Percentiles rank a stretch among this genome's conserved stretches.
These are phyloP conservation scores for Phytomonas sp. DNA, from an alignment of 208 protist genomes.

Conservation along the genomic window DNA sequence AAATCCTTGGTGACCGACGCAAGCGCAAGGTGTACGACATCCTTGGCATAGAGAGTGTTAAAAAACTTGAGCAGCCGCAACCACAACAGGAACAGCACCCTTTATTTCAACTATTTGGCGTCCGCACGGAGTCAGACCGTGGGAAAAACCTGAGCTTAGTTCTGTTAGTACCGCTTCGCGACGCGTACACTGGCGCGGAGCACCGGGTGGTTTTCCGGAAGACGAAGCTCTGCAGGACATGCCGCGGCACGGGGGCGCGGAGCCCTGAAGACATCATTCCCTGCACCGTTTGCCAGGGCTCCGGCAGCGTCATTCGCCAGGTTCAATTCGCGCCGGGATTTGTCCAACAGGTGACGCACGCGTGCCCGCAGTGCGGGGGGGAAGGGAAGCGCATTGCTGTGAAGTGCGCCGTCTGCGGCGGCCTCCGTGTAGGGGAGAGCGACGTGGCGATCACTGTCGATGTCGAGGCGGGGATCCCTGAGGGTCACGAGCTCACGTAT, in stretches of 20 bases:
- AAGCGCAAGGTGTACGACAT: slow-evolving; percentile 92
- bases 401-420: slow-evolving; percentile 12
- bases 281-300: slow-evolving; percentile 61
- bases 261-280: slow-evolving; percentile 19
- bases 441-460: slow-evolving; percentile 45
- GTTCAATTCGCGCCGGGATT: slow-evolving; percentile 70
- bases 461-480: slow-evolving; percentile 62
- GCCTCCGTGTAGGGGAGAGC: slow-evolving; percentile 25
- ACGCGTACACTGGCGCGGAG: slow-evolving; percentile 89
- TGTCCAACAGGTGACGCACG: slow-evolving; percentile 69
- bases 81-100: slow-evolving; percentile 25
- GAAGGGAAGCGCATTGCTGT: slow-evolving; percentile 77
- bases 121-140: slow-evolving; percentile 35
- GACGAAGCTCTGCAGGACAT: slow-evolving; percentile 78
- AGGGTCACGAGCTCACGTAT: slow-evolving; percentile 70
- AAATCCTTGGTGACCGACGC: slow-evolving; percentile 80
- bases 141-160: slow-evolving; percentile 24
- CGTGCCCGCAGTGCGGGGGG: slow-evolving; percentile 86
- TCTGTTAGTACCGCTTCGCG: slow-evolving; percentile 79
- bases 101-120: slow-evolving; percentile 23
- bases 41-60: slow-evolving; percentile 75
- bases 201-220: slow-evolving; percentile 71
- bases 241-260: slow-evolving; percentile 58
- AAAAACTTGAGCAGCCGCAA: slow-evolving; percentile 52
- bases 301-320: slow-evolving; percentile 49